Evolutionary conservation across 495 filamentous ascomycete species (phyloP), one percentile per base, ranked within the genome.

Genomic region (Cercophora scortea): DNA sequence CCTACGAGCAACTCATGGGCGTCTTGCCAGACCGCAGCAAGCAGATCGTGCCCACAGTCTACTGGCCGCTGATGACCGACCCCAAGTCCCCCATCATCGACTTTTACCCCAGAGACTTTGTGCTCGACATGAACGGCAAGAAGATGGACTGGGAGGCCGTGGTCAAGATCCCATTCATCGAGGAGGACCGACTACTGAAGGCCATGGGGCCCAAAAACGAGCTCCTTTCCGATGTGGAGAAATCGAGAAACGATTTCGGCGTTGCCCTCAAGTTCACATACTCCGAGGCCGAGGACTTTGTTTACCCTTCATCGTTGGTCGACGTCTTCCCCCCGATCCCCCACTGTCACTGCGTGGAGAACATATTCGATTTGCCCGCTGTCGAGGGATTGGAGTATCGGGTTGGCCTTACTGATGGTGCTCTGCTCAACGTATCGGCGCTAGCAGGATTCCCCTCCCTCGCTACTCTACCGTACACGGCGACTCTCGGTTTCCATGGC

Each of bases 111-210:
- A 81, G 92, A 52, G 92, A 97, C 56, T 99, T 99, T 57, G 90
- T 96, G 57, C 79, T 99, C 16, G 94, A 99, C 62, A 96, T 97
- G 92, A 96, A 97, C 60, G 94, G 94, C 50, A 99, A 99, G 77
- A 99, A 95, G 74, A 94, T 95, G 90, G 94, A 97, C 58, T 99
- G 94, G 94, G 94, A 99, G 61, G 94, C 93, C 33, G 91, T 99
- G 39, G 90, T 97, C 49, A 96, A 96, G 71, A 97, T 99, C 56
- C 94, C 94, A 0, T 99, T 99, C 70, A 99, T 99, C 59, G 90
- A 97, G 33, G 91, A 97, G 64, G 77, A 80, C 47, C 79, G 94
- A 4, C 71, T 99, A 15, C 74, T 99, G 38, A 71, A 74, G 35
- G 94, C 92, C 10, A 93, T 99, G 82, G 85, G 78, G 15, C 85